Percentiles rank a stretch among this genome's conserved stretches.
phyloP scores from a whole-genome alignment of 495 filamentous ascomycete genomes.

The Podospora pseudopauciseta region DNA sequence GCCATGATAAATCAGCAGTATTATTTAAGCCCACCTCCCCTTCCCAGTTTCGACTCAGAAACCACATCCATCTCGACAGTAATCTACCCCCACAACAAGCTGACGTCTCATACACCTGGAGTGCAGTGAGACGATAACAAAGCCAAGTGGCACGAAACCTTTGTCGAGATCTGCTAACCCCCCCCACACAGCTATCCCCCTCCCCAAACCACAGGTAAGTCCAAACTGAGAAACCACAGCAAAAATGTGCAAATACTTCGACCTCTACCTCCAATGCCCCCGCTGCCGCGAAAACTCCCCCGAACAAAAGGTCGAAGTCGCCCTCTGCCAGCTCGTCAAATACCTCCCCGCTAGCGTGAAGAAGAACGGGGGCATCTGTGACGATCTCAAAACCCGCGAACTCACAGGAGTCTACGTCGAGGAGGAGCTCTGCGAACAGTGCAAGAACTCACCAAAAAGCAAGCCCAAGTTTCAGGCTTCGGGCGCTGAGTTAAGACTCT shows the following conservation, averaged over 20 bases:
- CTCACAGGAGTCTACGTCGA: background rate
- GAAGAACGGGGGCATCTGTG: background rate
- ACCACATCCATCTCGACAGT: too few relatives aligned
- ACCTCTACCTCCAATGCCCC: background rate
- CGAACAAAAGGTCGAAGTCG: background rate
- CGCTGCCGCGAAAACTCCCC: background rate
- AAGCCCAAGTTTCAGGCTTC: background rate
- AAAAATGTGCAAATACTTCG: background rate
- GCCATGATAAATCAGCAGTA: background rate
- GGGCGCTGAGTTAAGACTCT: background rate
- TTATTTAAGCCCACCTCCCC: background rate
- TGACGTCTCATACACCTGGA: background rate
- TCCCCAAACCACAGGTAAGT: background rate
- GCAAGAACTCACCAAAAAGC: background rate
- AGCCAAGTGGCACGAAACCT: background rate
- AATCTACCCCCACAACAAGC: background rate
- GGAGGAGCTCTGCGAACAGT: background rate
- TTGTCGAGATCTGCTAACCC: background rate
- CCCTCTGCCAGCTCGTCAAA: background rate
- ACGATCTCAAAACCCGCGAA: background rate
- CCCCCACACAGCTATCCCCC: background rate
- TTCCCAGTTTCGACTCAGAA: background rate
- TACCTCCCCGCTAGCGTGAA: background rate
- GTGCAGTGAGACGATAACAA: background rate
- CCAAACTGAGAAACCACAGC: background rate